These are phyloP conservation scores for Castanea sativa DNA, from an alignment of 306 rosid genomes.

Conservation along the genomic window DNA sequence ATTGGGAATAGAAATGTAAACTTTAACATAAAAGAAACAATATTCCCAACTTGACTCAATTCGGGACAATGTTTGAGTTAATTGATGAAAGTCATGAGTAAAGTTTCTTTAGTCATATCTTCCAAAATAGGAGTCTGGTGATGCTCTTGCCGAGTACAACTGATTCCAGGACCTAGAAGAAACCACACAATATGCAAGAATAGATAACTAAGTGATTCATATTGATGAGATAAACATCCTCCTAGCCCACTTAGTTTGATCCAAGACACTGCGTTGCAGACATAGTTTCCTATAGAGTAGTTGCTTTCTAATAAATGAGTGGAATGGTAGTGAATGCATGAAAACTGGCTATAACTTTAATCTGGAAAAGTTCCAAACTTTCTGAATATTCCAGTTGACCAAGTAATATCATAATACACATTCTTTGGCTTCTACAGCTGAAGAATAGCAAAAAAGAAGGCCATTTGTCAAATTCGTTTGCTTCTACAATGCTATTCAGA, in stretches of 20 bases:
- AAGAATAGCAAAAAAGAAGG: too few relatives aligned
- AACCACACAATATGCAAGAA: background rate
- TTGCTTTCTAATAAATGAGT: too few relatives aligned
- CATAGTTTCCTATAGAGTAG: background rate
- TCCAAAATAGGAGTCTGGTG: background rate
- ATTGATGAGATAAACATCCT: background rate
- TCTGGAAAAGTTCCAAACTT: too few relatives aligned
- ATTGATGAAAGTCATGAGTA: background rate
- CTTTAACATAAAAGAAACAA: too few relatives aligned
- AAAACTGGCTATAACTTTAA: too few relatives aligned
- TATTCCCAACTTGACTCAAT: background rate
- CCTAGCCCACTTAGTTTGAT: background rate
- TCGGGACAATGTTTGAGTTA: background rate
- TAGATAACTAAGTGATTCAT: background rate
- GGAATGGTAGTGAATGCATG: too few relatives aligned
- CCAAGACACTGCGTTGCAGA: background rate
- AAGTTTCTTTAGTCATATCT: background rate
- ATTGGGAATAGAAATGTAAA: too few relatives aligned
- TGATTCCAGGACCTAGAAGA: background rate
- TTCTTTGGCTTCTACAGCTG: too few relatives aligned
- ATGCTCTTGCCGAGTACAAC: background rate
- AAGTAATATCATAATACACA: too few relatives aligned
- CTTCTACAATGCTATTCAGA: background rate
- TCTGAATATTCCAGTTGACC: too few relatives aligned
- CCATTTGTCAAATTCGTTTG: background rate